These are phyloP conservation scores for Teunomyces barrocoloradensis DNA, from an alignment of 805 yeast genomes.

Conservation along the genomic window DNA sequence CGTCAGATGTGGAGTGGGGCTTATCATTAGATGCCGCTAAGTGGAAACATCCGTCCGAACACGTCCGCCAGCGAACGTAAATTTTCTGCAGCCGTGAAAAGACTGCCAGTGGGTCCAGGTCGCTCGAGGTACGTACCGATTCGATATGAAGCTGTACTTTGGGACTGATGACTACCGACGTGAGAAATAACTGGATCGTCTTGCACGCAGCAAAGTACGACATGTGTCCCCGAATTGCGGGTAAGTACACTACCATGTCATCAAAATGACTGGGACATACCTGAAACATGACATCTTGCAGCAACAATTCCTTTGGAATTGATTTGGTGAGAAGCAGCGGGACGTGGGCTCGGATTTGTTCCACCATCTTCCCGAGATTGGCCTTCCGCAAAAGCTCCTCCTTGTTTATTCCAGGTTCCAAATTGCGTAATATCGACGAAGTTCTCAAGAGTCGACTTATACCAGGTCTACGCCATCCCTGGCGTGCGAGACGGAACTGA, in stretches of 20 bases:
- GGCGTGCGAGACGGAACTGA: neutral
- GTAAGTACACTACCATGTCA: conserved; percentile 47
- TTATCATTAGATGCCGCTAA: conserved; percentile 18
- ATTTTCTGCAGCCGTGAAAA: conserved; percentile 48
- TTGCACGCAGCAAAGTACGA: conserved; percentile 57
- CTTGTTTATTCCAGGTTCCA: neutral
- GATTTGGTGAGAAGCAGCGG: conserved; percentile 50
- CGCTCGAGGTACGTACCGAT: conserved; percentile 32
- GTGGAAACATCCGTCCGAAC: conserved; percentile 51
- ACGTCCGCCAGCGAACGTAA: conserved; percentile 56
- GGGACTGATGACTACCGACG: conserved; percentile 55
- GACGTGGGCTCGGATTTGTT: conserved; percentile 44
- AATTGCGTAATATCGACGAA: neutral
- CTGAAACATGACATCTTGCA: conserved; percentile 48
- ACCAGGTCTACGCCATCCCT: neutral
- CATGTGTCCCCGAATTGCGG: conserved; percentile 53
- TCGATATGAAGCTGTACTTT: conserved; percentile 52
- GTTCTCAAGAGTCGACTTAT: neutral
- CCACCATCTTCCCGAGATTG: conserved; percentile 55
- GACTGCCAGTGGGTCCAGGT: conserved; percentile 26
- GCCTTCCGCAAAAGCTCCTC: conserved; percentile 35
- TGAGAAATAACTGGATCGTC: conserved; percentile 52
- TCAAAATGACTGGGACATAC: conserved; percentile 53
- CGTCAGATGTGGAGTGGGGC: conserved; percentile 33
- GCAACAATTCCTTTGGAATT: conserved; percentile 44